phyloP scores from a whole-genome alignment of 176 grass and related monocot species.

The Puccinellia tenuiflora region DNA sequence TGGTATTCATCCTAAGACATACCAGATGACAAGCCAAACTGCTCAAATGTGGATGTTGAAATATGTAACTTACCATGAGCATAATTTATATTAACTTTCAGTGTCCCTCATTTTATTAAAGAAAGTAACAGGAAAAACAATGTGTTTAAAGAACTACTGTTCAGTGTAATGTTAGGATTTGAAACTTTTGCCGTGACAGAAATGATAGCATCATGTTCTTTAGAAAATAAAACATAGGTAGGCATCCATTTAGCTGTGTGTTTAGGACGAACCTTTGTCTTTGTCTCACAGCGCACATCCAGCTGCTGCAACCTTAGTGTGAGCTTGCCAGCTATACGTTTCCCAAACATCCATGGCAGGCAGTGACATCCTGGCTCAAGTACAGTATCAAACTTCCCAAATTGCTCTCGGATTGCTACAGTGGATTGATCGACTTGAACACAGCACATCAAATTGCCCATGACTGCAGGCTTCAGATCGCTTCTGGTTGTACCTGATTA shows the following conservation, averaged over 20 bases:
- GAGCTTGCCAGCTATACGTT: conserved; percentile 40
- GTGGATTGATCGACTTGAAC: conserved; percentile 36
- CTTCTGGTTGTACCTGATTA: conserved; percentile 19
- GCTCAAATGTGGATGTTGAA: not conserved
- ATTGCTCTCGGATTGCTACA: conserved; percentile 29
- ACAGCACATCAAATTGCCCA: conserved; percentile 66
- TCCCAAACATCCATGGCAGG: conserved; percentile 30
- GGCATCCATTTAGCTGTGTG: not conserved
- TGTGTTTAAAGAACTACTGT: not conserved
- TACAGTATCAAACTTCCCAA: conserved; percentile 42
- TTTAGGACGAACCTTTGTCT: conserved; percentile 46
- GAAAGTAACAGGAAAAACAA: not conserved
- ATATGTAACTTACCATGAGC: not conserved
- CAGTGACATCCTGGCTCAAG: conserved; percentile 48
- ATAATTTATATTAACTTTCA: not conserved
- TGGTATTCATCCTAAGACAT: not conserved
- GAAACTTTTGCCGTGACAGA: not conserved
- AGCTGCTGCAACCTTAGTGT: conserved; percentile 56
- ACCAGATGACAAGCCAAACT: not conserved
- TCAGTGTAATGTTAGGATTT: not conserved
- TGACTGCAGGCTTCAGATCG: conserved; percentile 15
- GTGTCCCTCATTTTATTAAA: not conserved
- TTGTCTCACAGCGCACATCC: conserved; percentile 63
- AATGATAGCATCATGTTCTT: not conserved
- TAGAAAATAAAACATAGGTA: not conserved